Percentiles rank a stretch among this genome's conserved stretches.
phyloP scores from a whole-genome alignment of 257 asterid genomes.

The Capsicum chinense region DNA sequence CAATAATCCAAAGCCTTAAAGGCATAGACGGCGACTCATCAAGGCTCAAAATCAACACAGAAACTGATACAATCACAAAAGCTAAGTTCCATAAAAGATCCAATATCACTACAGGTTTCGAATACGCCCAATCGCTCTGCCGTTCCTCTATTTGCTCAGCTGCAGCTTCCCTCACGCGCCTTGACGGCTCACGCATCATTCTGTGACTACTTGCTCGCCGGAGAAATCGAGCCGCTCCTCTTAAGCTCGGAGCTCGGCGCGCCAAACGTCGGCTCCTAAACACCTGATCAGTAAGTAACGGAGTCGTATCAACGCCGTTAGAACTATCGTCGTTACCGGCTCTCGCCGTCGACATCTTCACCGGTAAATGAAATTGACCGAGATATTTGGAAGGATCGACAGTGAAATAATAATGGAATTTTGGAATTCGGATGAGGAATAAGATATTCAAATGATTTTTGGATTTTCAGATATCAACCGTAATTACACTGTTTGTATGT shows the following conservation, averaged over 20 bases:
- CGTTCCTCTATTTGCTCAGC: slow-evolving; percentile 74
- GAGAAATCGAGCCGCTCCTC: slow-evolving; percentile 56
- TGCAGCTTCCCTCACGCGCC: slow-evolving; percentile 57
- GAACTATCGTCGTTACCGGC: slow-evolving; percentile 27
- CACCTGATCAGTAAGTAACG: slow-evolving; percentile 61
- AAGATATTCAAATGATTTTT: not conserved
- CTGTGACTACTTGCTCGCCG: slow-evolving; percentile 57
- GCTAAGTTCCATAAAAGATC: slow-evolving; percentile 86
- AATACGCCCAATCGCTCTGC: slow-evolving; percentile 93
- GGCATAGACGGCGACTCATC: slow-evolving; percentile 48
- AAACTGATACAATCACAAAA: slow-evolving; percentile 52
- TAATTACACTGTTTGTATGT: not conserved
- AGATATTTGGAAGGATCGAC: not conserved
- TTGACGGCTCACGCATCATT: slow-evolving; percentile 53
- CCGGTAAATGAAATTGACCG: slow-evolving; percentile 18
- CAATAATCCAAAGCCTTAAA: slow-evolving; percentile 52
- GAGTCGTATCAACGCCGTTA: slow-evolving; percentile 48
- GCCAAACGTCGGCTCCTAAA: slow-evolving; percentile 58
- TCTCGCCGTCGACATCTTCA: slow-evolving; percentile 40
- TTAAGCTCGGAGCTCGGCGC: slow-evolving; percentile 65
- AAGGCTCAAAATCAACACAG: slow-evolving; percentile 49
- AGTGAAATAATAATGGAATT: not conserved
- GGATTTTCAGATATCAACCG: not conserved
- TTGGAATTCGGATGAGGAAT: not conserved
- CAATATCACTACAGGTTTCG: slow-evolving; percentile 78